Evolutionary conservation across 345 rosid genomes (phyloP).

Genomic region (Kandelia obovata): DNA sequence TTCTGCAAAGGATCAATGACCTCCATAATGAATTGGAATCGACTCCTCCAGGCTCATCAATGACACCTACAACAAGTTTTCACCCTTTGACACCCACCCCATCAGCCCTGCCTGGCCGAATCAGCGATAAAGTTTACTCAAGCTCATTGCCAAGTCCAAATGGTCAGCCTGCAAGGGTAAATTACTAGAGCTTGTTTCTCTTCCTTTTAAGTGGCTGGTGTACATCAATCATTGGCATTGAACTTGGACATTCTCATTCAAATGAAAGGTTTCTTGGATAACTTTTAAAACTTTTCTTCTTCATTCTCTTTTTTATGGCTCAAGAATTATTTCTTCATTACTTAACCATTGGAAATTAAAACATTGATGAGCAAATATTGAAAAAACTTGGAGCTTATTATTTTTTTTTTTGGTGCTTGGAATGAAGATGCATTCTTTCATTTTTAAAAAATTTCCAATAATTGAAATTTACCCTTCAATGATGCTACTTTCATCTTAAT

Average conservation of each 20-base stretch:
- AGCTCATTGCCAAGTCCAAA: slow-evolving; percentile 69
- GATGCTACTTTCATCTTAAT: background rate
- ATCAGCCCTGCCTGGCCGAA: slow-evolving; percentile 70
- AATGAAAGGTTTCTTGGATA: no score
- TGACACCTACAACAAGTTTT: slow-evolving; percentile 63
- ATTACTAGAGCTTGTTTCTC: background rate
- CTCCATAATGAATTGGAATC: slow-evolving; percentile 89
- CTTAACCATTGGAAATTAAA: background rate
- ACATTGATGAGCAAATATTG: background rate
- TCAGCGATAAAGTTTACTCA: slow-evolving; percentile 81
- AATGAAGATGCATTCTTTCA: background rate
- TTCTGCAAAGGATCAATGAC: slow-evolving; percentile 90
- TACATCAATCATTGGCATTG: no score
- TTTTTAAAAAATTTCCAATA: background rate
- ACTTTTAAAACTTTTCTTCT: background rate
- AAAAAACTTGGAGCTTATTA: background rate
- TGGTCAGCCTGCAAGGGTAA: slow-evolving; percentile 84
- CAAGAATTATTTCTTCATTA: background rate
- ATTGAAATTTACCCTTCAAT: background rate
- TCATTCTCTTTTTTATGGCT: background rate
- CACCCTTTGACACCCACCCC: slow-evolving; percentile 90
- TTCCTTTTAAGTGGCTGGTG: no score
- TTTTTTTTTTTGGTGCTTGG: background rate
- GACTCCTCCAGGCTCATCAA: slow-evolving; percentile 55
- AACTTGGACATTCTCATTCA: no score